phyloP scores from a whole-genome alignment of 306 rosid species.

The Cucumis melo region DNA sequence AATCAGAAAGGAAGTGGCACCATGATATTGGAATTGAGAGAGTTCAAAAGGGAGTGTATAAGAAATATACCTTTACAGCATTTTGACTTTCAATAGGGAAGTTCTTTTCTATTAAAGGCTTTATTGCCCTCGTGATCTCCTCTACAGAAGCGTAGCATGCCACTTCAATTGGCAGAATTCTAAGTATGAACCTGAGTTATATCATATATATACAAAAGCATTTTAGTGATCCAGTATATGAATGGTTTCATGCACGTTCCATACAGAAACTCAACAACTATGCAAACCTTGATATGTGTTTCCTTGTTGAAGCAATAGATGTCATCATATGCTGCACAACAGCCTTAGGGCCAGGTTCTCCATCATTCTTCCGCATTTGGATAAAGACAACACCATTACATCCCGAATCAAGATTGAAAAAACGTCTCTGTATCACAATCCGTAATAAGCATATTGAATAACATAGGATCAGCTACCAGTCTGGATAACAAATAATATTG shows the following conservation, averaged over 20 bases:
- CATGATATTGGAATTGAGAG: background rate
- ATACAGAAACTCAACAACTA: background rate
- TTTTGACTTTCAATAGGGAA: constrained; percentile 55
- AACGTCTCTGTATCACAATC: constrained; percentile 43
- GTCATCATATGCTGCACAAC: constrained; percentile 67
- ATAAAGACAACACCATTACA: constrained; percentile 83
- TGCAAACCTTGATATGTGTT: constrained; percentile 80
- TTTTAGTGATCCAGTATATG: background rate
- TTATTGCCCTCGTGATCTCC: constrained; percentile 69
- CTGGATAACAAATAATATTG: background rate
- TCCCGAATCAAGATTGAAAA: constrained; percentile 73
- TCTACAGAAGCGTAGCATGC: constrained; percentile 95
- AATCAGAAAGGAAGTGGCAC: background rate
- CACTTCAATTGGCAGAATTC: constrained; percentile 80
- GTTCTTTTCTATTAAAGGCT: constrained; percentile 56
- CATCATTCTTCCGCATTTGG: constrained; percentile 74
- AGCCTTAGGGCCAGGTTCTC: constrained; percentile 58
- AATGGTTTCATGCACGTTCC: background rate
- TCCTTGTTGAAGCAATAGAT: constrained; percentile 64
- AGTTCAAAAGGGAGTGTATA: background rate
- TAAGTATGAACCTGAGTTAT: constrained; percentile 60
- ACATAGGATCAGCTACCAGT: background rate
- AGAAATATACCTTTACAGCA: constrained; percentile 51
- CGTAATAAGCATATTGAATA: constrained; percentile 3
- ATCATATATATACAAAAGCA: background rate